A percentile compares a stretch with the other conserved stretches of the same genome.
phyloP scores from a whole-genome alignment of 495 filamentous ascomycete genomes.

The Lineolata rhizophorae region DNA sequence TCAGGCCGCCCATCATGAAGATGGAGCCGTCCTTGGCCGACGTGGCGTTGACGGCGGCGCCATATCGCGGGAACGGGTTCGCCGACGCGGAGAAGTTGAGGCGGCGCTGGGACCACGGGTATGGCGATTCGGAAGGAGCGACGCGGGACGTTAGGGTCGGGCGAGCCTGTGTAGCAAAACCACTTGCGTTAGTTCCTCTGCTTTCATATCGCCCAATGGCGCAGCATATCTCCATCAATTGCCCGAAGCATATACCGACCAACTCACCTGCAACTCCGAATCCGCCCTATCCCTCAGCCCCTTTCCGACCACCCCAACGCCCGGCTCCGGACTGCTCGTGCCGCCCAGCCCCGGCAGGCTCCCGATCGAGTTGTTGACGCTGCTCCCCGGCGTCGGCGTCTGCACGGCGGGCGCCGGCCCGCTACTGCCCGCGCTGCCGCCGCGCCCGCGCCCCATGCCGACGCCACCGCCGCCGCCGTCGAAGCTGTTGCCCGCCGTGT shows the following conservation, averaged over 20 bases:
- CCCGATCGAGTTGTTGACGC: conserved; percentile 41
- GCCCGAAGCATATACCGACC: too few relatives aligned
- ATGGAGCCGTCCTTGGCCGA: conserved; percentile 93
- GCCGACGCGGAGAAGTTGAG: conserved; percentile 65
- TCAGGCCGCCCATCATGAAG: conserved; percentile 92
- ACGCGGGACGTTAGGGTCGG: too few relatives aligned
- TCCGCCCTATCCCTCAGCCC: conserved; percentile 22
- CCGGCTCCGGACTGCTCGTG: conserved; percentile 30
- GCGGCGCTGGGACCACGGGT: conserved; percentile 87
- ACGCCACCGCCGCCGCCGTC: too few relatives aligned
- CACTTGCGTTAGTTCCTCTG: not conserved
- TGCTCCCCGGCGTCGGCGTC: conserved; percentile 38
- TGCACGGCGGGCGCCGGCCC: conserved; percentile 21
- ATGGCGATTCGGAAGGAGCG: conserved; percentile 34
- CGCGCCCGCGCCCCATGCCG: too few relatives aligned
- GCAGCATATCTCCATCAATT: conserved; percentile 1
- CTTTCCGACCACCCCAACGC: too few relatives aligned
- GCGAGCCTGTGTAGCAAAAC: too few relatives aligned
- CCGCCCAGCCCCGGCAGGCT: conserved; percentile 24
- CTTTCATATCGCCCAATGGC: not conserved
- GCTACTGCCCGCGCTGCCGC: too few relatives aligned
- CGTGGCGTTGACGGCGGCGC: conserved; percentile 80
- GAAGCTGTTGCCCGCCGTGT: too few relatives aligned
- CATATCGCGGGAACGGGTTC: conserved; percentile 90
- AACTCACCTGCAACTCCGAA: conserved; percentile 14